These are phyloP conservation scores for Diaporthe longicolla DNA, from an alignment of 2,329 filamentous ascomycete genomes.

Conservation along the genomic window DNA sequence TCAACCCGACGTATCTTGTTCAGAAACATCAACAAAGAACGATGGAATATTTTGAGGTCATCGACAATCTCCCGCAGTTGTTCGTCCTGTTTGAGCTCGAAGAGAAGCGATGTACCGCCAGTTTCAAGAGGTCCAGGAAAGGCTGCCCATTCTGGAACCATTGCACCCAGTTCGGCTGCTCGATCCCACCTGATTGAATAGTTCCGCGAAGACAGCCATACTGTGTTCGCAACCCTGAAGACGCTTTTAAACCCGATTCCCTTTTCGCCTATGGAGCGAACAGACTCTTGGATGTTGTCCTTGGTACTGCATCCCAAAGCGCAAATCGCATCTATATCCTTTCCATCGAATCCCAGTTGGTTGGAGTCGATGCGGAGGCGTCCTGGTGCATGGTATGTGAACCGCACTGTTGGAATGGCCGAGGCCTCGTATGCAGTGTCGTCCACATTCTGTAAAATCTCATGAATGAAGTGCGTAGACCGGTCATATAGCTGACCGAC, in stretches of 20 bases:
- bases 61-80: not conserved
- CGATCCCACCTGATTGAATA: constrained; percentile 3
- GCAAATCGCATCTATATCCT: not conserved
- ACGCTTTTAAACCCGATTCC: constrained; percentile 6
- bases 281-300: not conserved
- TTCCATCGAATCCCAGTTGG: not conserved
- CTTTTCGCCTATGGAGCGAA: not conserved
- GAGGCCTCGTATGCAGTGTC: not conserved
- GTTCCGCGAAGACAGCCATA: not conserved
- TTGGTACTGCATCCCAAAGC: not conserved
- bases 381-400: not conserved
- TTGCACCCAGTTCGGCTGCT: not conserved
- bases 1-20: not conserved
- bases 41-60: not conserved
- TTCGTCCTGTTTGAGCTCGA: not conserved
- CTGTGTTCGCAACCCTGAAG: not conserved
- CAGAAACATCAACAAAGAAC: not conserved
- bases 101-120: not conserved
- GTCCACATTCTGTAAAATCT: not conserved
- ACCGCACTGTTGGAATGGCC: not conserved
- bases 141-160: not conserved
- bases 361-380: not conserved
- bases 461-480: not conserved
- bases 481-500: not conserved
- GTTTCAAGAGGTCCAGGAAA: not conserved